Base-by-base conservation (phyloP, 1,284 basidiomycete species). In the Ustilago loliicola region DNA sequence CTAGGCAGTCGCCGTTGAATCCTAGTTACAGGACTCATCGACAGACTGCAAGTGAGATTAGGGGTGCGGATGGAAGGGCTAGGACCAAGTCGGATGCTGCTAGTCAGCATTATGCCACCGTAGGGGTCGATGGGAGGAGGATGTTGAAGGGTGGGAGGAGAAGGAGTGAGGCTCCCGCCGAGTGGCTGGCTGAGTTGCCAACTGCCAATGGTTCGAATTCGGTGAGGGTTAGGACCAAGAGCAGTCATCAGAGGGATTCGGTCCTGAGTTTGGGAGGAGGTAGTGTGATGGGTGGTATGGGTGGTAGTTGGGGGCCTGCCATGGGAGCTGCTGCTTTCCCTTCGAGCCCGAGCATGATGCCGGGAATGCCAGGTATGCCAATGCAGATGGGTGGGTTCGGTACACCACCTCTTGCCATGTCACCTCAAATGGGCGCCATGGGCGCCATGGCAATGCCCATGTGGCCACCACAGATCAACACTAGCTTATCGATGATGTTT, bases 81-180 rank as follows among this genome's bases (percentile, higher is more conserved):
- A 53, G 73, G 17, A 65, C 66, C 2, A 58, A 38, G 17, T 67
- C 65, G n/a, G 73, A 76, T 40, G 68, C 70, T 11, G 34, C 68
- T 13, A 50, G 25, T 50, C 21, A 32, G 9, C 45, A 27, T 6
- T 61, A 65, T 25, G 58, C 50, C 7, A 67, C 65, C 3, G 23
- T 66, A 48, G 23, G 65, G 17, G 34, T 54, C 17, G 58, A 53
- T 3, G 53, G 50, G 25, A 53, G 59, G 17, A 48, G 68, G 9
- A 48, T 51, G 23, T 56, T 48, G 6, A 57, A 57, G 54, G 54
- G 51, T 42, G 55, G 25, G 3, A 52, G 61, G 5, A 63, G 73
- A 48, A 61, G 68, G 19, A 76, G 73, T 45, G 68, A 71, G 29
- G 73, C 73, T 11, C 73, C 73, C 1, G n/a, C 67, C 8, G 73